A percentile compares a stretch with the other conserved stretches of the same genome.
These are phyloP conservation scores for Odonthalia washingtoniensis DNA, from an alignment of 31 red algal species.

Conservation along the genomic window DNA sequence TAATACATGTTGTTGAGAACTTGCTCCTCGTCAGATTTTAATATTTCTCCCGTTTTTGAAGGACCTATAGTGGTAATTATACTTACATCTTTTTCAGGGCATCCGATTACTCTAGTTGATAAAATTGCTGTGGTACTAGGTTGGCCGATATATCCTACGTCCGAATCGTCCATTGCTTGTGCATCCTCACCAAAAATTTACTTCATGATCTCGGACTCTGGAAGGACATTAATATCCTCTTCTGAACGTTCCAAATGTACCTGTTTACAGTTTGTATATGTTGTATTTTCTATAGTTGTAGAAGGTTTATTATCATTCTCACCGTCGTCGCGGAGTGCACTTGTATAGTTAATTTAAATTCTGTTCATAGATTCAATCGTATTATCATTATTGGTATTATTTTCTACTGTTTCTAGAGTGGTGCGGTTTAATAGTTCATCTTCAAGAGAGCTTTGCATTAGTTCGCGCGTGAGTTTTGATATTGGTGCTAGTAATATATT, in stretches of 20 bases:
- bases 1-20: too few relatives aligned
- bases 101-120: not conserved
- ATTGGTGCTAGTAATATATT: not conserved
- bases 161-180: not conserved
- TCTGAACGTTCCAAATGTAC: not conserved
- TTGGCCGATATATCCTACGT: not conserved
- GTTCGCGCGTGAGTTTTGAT: not conserved
- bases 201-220: not conserved
- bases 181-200: not conserved
- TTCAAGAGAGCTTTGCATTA: constrained; percentile 8
- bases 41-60: not conserved
- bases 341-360: too few relatives aligned
- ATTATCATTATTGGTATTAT: not conserved
- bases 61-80: not conserved
- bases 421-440: not conserved
- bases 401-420: not conserved
- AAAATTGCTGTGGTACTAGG: too few relatives aligned
- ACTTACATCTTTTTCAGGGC: not conserved
- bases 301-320: not conserved
- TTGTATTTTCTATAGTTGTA: not conserved
- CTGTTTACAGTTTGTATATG: constrained; percentile 6
- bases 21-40: too few relatives aligned
- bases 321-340: not conserved
- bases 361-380: not conserved
- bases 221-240: not conserved